Conservation (phyloP, 106 monocot genomes). For the Acanthochlamys bracteata region DNA sequence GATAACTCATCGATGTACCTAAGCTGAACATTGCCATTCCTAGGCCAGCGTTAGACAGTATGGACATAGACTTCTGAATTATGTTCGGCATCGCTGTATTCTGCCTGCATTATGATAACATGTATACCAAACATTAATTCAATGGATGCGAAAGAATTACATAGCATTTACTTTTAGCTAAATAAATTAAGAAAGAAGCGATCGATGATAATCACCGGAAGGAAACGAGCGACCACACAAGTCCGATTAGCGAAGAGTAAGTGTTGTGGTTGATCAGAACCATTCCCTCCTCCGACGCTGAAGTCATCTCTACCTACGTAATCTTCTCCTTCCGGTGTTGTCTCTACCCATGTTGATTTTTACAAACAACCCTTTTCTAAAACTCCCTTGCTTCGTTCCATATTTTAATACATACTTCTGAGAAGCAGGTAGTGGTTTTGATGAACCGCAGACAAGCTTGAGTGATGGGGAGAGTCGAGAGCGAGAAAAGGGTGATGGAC, state of each 20-base stretch:
- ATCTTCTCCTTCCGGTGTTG: slow-evolving; percentile 56
- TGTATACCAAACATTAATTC: neutral
- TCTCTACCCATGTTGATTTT: slow-evolving; percentile 64
- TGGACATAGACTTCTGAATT: slow-evolving; percentile 68
- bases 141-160: neutral
- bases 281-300: slow-evolving; percentile 54
- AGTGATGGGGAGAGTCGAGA: slow-evolving; percentile 89
- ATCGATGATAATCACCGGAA: slow-evolving; percentile 35
- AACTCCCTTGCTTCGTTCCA: slow-evolving; percentile 5
- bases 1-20: too few species aligned
- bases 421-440: slow-evolving; percentile 13
- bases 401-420: slow-evolving; percentile 9
- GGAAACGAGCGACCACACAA: slow-evolving; percentile 75
- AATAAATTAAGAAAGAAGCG: too few species aligned
- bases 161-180: too few species aligned
- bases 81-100: slow-evolving; percentile 83
- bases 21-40: slow-evolving; percentile 99
- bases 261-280: slow-evolving; percentile 50
- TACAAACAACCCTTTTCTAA: slow-evolving; percentile 28
- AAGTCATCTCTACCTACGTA: slow-evolving; percentile 57
- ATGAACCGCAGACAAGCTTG: slow-evolving; percentile 23
- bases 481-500: slow-evolving; percentile 89
- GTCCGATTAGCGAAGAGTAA: slow-evolving; percentile 85
- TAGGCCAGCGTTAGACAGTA: slow-evolving; percentile 90
- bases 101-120: slow-evolving; percentile 50